phyloP scores from a whole-genome alignment of 495 filamentous ascomycete genomes.

The Aspergillus campestris region DNA sequence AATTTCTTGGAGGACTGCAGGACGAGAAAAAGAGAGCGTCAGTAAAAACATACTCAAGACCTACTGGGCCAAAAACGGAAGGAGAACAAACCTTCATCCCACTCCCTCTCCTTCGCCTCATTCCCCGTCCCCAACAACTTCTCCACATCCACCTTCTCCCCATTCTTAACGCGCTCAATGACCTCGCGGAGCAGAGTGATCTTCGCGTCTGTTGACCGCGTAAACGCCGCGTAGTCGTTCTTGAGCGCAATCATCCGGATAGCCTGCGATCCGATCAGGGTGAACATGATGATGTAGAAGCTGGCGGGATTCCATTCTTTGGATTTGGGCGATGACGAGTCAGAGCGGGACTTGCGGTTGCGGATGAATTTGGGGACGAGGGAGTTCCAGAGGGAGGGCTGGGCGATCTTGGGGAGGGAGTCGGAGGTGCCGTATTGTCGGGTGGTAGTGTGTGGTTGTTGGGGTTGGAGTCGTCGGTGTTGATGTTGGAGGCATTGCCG shows the following conservation, averaged over 20 bases:
- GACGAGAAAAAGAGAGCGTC: conserved; percentile 5
- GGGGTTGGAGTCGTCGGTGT: neutral
- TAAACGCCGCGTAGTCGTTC: conserved; percentile 63
- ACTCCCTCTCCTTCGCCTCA: conserved; percentile 65
- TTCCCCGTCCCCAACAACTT: conserved; percentile 74
- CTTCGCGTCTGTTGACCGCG: conserved; percentile 66
- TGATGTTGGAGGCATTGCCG: no score
- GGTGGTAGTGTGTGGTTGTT: conserved; percentile 6
- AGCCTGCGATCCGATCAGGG: conserved; percentile 87
- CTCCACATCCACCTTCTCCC: conserved; percentile 88
- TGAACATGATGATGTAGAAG: conserved; percentile 82
- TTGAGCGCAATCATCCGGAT: conserved; percentile 82
- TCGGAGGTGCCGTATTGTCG: conserved; percentile 25
- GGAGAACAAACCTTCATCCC: conserved; percentile 67
- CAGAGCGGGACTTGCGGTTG: conserved; percentile 18
- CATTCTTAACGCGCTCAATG: conserved; percentile 68
- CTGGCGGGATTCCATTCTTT: conserved; percentile 91
- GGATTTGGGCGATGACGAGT: conserved; percentile 31
- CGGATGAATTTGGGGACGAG: conserved; percentile 49
- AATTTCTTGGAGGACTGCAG: conserved; percentile 66
- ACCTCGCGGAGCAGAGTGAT: conserved; percentile 74
- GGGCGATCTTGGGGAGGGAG: conserved; percentile 48
- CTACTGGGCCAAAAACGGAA: conserved; percentile 1
- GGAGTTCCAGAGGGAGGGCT: conserved; percentile 61
- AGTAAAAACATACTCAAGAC: conserved; percentile 9